Evolutionary conservation across 129 eudicot species (phyloP).

Genomic region (Helianthus tuberosus): DNA sequence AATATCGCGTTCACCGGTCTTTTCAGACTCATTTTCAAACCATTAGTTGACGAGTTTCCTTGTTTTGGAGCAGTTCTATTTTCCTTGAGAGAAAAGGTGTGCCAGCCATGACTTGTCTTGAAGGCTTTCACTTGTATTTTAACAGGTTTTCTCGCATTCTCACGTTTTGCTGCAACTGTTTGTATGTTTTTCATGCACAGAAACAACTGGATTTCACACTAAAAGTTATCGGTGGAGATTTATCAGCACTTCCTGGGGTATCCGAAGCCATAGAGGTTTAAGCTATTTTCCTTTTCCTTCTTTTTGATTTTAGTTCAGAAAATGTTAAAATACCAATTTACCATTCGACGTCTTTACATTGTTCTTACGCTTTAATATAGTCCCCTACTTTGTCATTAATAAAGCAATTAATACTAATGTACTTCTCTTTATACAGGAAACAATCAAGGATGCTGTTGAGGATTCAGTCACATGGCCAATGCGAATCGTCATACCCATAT

Average conservation of each 20-base stretch:
- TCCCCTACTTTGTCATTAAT: constrained; percentile 6
- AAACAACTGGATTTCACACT: constrained; percentile 72
- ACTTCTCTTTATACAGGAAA: constrained; percentile 46
- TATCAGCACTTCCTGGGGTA: constrained; percentile 85
- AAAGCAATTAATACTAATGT: background rate
- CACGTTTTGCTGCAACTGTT: constrained; percentile 2
- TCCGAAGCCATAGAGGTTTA: constrained; percentile 94
- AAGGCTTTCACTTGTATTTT: background rate
- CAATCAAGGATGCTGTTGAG: constrained; percentile 88
- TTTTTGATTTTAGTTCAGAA: constrained; percentile 1
- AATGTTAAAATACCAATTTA: background rate
- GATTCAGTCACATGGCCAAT: constrained; percentile 98
- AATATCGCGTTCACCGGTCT: constrained; percentile 92
- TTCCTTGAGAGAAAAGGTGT: constrained; percentile 89
- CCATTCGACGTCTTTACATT: background rate
- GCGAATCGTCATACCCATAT: constrained; percentile 74
- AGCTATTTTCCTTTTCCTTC: constrained; percentile 12
- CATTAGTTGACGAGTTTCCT: constrained; percentile 86
- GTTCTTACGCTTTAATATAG: background rate
- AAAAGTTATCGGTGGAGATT: constrained; percentile 93
- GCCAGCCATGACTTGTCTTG: constrained; percentile 7
- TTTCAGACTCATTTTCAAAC: constrained; percentile 84
- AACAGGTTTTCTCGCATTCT: background rate
- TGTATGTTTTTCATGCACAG: constrained; percentile 27
- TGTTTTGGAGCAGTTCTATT: constrained; percentile 89